Evolutionary conservation across 306 rosid genomes (phyloP).

Genomic region (Alnus glutinosa): DNA sequence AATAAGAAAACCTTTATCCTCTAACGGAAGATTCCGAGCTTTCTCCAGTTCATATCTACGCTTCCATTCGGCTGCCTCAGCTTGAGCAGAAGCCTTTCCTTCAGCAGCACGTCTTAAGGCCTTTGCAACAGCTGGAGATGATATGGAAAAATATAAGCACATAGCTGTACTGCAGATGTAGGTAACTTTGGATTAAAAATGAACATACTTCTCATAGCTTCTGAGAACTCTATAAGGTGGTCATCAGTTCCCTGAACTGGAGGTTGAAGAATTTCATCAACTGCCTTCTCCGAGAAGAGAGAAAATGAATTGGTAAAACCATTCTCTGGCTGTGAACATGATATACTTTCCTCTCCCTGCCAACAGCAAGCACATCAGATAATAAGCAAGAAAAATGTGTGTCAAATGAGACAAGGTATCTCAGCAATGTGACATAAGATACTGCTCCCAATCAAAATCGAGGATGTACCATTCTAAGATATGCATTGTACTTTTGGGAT

Average conservation of each 20-base stretch:
- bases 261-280: conserved; percentile 75
- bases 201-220: conserved; percentile 86
- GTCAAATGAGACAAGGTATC: conserved; percentile 17
- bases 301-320: conserved; percentile 62
- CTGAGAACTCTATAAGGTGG: conserved; percentile 95
- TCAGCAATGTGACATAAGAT: not conserved
- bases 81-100: conserved; percentile 92
- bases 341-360: conserved; percentile 60
- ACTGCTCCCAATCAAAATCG: conserved; percentile 5
- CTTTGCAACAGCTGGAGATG: conserved; percentile 82
- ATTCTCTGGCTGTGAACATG: conserved; percentile 61
- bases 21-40: conserved; percentile 60
- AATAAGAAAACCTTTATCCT: conserved; percentile 54
- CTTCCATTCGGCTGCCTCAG: conserved; percentile 97
- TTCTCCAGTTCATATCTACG: conserved; percentile 91
- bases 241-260: conserved; percentile 74
- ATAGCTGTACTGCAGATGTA: conserved; percentile 21
- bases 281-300: conserved; percentile 71
- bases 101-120: conserved; percentile 87
- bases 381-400: conserved; percentile 14
- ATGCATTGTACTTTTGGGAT: not conserved
- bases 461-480: not conserved
- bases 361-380: conserved; percentile 29
- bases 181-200: conserved; percentile 34
- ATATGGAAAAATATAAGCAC: conserved; percentile 38